phyloP scores from a whole-genome alignment of 192 early-diverging fungal genomes.

The Phlyctochytrium arcticum region DNA sequence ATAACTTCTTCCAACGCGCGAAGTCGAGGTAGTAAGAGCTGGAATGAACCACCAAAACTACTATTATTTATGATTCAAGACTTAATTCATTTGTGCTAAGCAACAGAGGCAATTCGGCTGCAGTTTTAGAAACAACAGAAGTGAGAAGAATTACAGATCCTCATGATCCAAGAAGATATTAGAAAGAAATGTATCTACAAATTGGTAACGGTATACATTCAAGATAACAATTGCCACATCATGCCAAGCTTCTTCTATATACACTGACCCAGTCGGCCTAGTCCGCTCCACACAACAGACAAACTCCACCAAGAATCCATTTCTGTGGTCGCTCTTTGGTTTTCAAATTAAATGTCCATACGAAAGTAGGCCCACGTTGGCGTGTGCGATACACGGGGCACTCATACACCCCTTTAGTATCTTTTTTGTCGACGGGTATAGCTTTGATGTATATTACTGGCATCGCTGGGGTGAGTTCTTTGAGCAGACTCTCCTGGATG shows the following conservation, averaged over 20 bases:
- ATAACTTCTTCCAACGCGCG: no score
- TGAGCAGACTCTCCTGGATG: conserved; percentile 60
- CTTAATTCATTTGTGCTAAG: no score
- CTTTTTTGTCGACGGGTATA: conserved; percentile 61
- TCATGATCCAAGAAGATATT: no score
- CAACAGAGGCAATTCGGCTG: no score
- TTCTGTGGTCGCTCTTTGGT: conserved; percentile 64
- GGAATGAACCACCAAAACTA: no score
- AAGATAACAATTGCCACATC: no score
- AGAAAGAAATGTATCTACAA: no score
- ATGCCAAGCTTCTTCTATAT: not conserved
- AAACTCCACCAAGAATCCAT: conserved; percentile 60
- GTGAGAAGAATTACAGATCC: no score
- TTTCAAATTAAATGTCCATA: conserved; percentile 66
- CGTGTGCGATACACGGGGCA: conserved; percentile 62
- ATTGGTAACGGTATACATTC: no score
- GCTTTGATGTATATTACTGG: conserved; percentile 66
- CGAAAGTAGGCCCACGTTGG: conserved; percentile 58
- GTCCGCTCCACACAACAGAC: conserved; percentile 46
- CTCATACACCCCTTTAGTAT: conserved; percentile 62
- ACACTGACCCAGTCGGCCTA: conserved; percentile 7
- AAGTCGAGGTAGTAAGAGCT: no score
- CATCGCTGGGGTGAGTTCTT: conserved; percentile 62
- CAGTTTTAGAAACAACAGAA: no score
- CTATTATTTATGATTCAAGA: no score